phyloP scores from a whole-genome alignment of 345 rosid species.

The Hirschfeldia incana region DNA sequence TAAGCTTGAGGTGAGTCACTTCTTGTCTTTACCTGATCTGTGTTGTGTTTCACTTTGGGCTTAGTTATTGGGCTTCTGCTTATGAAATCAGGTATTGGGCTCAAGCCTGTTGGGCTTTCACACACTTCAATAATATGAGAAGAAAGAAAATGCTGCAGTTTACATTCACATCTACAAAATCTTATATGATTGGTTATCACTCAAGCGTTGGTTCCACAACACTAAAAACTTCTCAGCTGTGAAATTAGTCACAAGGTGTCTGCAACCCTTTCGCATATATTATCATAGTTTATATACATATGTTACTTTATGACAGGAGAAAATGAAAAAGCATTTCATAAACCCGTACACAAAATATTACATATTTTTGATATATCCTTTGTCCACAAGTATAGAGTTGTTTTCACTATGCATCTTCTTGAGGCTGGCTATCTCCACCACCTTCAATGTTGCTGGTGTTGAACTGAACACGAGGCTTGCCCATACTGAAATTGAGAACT shows the following conservation, averaged over 20 bases:
- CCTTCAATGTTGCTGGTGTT: slow-evolving; percentile 44
- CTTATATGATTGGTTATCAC: background rate
- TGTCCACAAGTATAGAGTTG: slow-evolving; percentile 4
- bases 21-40: too few species aligned
- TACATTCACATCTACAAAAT: background rate
- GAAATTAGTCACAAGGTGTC: background rate
- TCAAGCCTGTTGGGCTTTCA: too few species aligned
- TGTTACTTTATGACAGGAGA: too few species aligned
- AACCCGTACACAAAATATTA: too few species aligned
- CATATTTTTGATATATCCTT: too few species aligned
- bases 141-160: background rate
- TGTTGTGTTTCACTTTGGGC: too few species aligned
- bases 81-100: too few species aligned
- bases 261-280: background rate
- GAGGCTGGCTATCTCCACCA: slow-evolving; percentile 42
- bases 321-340: too few species aligned
- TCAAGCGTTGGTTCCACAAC: background rate
- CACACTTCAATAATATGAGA: too few species aligned
- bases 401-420: slow-evolving; percentile 7
- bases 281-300: too few species aligned
- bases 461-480: slow-evolving; percentile 66
- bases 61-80: too few species aligned
- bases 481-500: slow-evolving; percentile 91
- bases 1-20: too few species aligned
- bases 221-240: background rate